phyloP scores from a whole-genome alignment of 768 basidiomycete species.

The Psilocybe subaeruginosa region DNA sequence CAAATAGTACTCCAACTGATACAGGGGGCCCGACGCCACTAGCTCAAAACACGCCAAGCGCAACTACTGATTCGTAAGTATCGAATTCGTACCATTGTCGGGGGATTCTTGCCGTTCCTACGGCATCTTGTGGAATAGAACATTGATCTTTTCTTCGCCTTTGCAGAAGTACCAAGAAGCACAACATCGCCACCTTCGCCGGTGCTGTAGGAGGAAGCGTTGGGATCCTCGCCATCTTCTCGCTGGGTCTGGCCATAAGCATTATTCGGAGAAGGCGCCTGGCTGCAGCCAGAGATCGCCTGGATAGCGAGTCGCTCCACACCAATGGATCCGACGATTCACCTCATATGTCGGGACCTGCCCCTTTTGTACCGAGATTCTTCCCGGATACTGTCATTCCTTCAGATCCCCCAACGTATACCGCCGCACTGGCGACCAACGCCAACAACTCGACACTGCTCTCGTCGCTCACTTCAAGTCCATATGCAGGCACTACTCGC shows the following conservation, averaged over 20 bases:
- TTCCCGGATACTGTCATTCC: slow-evolving; percentile 54
- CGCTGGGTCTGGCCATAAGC: slow-evolving; percentile 51
- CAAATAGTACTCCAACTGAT: slow-evolving; percentile 14
- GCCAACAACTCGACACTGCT: slow-evolving; percentile 26
- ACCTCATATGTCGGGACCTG: slow-evolving; percentile 46
- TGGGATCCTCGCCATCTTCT: slow-evolving; percentile 50
- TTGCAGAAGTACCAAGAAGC: slow-evolving; percentile 29
- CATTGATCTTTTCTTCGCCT: background rate
- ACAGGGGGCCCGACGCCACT: slow-evolving; percentile 16
- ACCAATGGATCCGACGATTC: slow-evolving; percentile 37
- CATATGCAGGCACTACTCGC: background rate
- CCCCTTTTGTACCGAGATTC: slow-evolving; percentile 56
- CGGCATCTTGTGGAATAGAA: background rate
- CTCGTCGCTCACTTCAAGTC: slow-evolving; percentile 20
- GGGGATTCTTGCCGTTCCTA: slow-evolving; percentile 19
- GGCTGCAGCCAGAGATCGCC: slow-evolving; percentile 43
- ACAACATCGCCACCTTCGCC: slow-evolving; percentile 50
- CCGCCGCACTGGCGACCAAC: slow-evolving; percentile 18
- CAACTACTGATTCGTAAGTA: slow-evolving; percentile 34
- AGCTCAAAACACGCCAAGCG: slow-evolving; percentile 25
- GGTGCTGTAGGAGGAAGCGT: slow-evolving; percentile 56
- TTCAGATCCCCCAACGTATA: slow-evolving; percentile 33
- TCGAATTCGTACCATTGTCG: slow-evolving; percentile 35
- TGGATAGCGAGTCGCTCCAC: slow-evolving; percentile 31
- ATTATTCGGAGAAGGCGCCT: slow-evolving; percentile 48